These are phyloP conservation scores for Litsea cubeba DNA, from an alignment of 164 flowering plant species.

Conservation along the genomic window DNA sequence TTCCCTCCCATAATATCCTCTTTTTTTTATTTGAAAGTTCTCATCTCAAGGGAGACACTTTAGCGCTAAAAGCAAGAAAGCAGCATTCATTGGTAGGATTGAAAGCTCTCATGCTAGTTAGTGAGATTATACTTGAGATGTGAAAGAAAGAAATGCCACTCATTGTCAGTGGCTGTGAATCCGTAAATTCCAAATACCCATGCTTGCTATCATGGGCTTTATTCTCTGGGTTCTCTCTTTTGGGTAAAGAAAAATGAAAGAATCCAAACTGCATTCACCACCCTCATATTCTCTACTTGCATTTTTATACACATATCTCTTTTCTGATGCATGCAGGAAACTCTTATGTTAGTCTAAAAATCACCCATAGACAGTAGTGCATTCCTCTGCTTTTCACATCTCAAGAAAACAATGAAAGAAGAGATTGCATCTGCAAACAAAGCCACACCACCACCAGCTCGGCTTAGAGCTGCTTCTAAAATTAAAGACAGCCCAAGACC, in stretches of 20 bases:
- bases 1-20: neutral
- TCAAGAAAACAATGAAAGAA: conserved; percentile 28
- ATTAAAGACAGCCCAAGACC: conserved; percentile 17
- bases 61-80: conserved; percentile 1
- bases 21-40: neutral
- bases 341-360: conserved; percentile 1
- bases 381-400: neutral
- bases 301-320: neutral
- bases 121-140: too few species aligned
- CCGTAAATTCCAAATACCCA: too few species aligned
- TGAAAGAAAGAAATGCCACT: too few species aligned
- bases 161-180: too few species aligned
- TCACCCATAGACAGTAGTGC: neutral
- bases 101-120: neutral
- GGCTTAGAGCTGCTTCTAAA: conserved; percentile 24
- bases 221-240: neutral
- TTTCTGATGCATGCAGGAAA: neutral
- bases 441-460: conserved; percentile 23
- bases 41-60: neutral
- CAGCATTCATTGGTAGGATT: neutral
- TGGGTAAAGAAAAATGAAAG: too few species aligned
- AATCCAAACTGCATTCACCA: neutral
- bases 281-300: neutral
- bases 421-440: conserved; percentile 15
- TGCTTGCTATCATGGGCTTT: neutral